A percentile compares a stretch with the other conserved stretches of the same genome.
phyloP scores from a whole-genome alignment of 306 rosid genomes.

The Alnus glutinosa region DNA sequence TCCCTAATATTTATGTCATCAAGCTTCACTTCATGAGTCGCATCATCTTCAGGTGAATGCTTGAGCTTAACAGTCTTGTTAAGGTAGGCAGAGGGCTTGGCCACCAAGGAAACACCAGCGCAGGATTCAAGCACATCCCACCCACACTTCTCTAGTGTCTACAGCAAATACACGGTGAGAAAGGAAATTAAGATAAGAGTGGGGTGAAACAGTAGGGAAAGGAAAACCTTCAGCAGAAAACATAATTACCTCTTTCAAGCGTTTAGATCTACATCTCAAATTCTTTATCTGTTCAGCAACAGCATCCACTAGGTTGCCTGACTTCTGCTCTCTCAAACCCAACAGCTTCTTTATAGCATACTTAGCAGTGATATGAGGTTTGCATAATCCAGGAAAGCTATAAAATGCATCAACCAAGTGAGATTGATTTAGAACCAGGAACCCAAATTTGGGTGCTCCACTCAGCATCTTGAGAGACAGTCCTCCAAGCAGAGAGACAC shows the following conservation, averaged over 20 bases:
- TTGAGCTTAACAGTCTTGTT: constrained; percentile 57
- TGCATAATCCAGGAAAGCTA: constrained; percentile 78
- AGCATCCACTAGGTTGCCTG: constrained; percentile 67
- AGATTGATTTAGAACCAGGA: constrained; percentile 68
- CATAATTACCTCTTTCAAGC: constrained; percentile 72
- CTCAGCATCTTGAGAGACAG: constrained; percentile 76
- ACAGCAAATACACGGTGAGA: constrained; percentile 11
- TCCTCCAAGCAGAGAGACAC: constrained; percentile 86
- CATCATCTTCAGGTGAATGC: constrained; percentile 32
- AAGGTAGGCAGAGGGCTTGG: constrained; percentile 77
- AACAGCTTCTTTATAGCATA: constrained; percentile 86
- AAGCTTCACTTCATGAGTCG: constrained; percentile 43
- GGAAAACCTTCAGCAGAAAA: constrained; percentile 7
- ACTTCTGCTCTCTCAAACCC: constrained; percentile 59
- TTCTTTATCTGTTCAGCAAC: constrained; percentile 45
- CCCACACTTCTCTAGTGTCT: constrained; percentile 75
- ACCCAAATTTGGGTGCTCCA: constrained; percentile 79
- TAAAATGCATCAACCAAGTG: constrained; percentile 57
- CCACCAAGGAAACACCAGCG: constrained; percentile 86
- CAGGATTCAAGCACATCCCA: constrained; percentile 85
- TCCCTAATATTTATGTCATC: constrained; percentile 74
- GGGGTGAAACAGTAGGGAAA: neutral
- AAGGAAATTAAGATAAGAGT: neutral
- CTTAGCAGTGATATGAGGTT: constrained; percentile 83
- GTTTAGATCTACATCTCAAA: constrained; percentile 62